Conservation (phyloP, 2,329 filamentous ascomycete genomes). For the Monosporascus sp. region DNA sequence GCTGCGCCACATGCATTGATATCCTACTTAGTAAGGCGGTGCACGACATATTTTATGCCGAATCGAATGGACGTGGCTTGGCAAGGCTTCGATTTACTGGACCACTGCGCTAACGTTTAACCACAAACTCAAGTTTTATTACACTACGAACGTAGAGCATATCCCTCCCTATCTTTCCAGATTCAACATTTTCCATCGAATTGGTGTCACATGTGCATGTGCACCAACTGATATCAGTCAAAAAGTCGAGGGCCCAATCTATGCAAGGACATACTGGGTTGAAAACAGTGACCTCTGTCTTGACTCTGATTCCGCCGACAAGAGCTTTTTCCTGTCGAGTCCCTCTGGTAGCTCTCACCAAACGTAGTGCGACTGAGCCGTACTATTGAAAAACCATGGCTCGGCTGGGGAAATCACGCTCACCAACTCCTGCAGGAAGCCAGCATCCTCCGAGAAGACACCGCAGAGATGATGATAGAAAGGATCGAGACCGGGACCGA, state of each 20-base stretch:
- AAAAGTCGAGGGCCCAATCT: neutral
- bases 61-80: too few species aligned
- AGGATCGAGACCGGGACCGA: constrained; percentile 43
- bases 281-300: constrained; percentile 10
- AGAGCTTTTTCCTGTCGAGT: constrained; percentile 19
- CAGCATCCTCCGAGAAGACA: constrained; percentile 67
- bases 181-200: constrained; percentile 2
- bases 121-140: too few species aligned
- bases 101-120: neutral
- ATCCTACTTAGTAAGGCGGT: too few species aligned
- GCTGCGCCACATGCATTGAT: too few species aligned
- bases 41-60: too few species aligned
- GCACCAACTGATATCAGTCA: constrained; percentile 1
- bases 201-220: neutral
- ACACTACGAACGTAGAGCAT: neutral
- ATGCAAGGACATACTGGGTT: constrained; percentile 4
- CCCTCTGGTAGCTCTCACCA: constrained; percentile 30
- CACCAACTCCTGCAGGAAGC: constrained; percentile 91
- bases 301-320: constrained; percentile 16
- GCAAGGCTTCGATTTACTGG: too few species aligned
- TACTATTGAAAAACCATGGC: constrained; percentile 40
- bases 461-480: constrained; percentile 56
- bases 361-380: constrained; percentile 29
- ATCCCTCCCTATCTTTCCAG: neutral
- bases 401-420: constrained; percentile 67